Base-by-base conservation (phyloP, 176 grass and related monocot genomes). In the Carex kokanica region DNA sequence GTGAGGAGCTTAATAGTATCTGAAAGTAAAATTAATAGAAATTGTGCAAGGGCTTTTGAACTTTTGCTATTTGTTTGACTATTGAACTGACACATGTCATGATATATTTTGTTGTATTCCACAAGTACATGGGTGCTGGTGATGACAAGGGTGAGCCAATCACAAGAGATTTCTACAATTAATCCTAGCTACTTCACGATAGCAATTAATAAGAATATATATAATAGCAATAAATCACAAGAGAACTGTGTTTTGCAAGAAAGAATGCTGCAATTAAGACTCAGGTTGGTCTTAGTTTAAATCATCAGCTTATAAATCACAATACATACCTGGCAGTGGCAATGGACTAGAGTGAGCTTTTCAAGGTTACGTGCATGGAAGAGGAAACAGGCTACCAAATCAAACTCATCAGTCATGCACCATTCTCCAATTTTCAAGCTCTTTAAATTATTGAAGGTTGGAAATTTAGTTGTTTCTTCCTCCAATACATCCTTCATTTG, bases 101-200 rank as follows among this genome's bases (percentile, higher is more conserved):
- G n/a, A 34, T 32, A 75, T 2, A 67, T 78, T 81, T 81, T 63
- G 8, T 66, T 67, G 18, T 60, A 38, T 88, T 14, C 84, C 54
- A 54, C 41, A 78, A 94, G 91, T 93, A 91, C 87, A 86, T 93
- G 64, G 89, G 97, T 86, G 91, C 97, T 85, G 86, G 88, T 85
- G 89, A 99, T 89, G 91, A 93, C 81, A 86, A 92, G 81, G 91
- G 97, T 24, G 81, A 85, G 64, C 91, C 93, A 51, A 77, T 93
- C 45, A 92, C 90, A 61, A 88, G 86, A 88, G 91, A 99, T 89
- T 89, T 93, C 77, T 93, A 99, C 63, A 95, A 93, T 27, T 27
- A 27, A 27, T 27, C 27, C 27, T 27, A 27, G 27, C 27, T 27
- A 27, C 27, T 27, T 27, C 27, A 27, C 27, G 27, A 27, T 0